Conservation (phyloP, 306 rosid genomes). For the Cucumis hystrix region DNA sequence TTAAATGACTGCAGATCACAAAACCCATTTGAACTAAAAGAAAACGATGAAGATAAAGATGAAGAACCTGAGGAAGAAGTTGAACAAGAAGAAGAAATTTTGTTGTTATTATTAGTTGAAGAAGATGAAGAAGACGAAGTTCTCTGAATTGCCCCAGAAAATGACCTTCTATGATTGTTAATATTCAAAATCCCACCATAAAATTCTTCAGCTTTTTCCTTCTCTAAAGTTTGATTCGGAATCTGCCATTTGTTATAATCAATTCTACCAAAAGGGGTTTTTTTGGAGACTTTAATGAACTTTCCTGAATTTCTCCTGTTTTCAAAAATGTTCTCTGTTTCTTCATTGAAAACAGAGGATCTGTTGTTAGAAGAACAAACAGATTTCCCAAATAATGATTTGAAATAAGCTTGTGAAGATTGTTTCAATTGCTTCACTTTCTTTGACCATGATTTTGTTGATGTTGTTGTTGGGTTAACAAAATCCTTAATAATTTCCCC, state of each 20-base stretch:
- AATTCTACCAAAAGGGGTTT: constrained; percentile 31
- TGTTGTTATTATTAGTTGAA: constrained; percentile 4
- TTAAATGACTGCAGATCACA: constrained; percentile 44
- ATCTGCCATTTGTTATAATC: constrained; percentile 25
- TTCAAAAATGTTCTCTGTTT: not conserved
- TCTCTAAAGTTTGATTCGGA: not conserved
- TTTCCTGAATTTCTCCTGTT: constrained; percentile 3
- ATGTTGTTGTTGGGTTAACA: constrained; percentile 8
- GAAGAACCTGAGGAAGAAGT: constrained; percentile 51
- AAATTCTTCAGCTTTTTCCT: not conserved
- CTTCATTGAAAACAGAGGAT: constrained; percentile 28
- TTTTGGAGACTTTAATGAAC: constrained; percentile 26
- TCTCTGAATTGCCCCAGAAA: constrained; percentile 63
- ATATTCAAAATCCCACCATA: not conserved
- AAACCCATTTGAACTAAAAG: constrained; percentile 50
- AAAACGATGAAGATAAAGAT: constrained; percentile 76
- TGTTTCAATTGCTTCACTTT: constrained; percentile 60
- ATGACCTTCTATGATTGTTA: constrained; percentile 50
- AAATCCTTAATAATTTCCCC: constrained; percentile 26
- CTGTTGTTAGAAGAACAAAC: constrained; percentile 46
- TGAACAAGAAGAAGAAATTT: constrained; percentile 20
- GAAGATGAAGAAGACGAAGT: constrained; percentile 20
- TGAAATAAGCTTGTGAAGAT: constrained; percentile 42
- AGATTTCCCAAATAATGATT: constrained; percentile 52
- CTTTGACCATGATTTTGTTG: constrained; percentile 40